These are phyloP conservation scores for Tylopilus plumbeoviolaceoides DNA, from an alignment of 768 basidiomycete species.

Conservation along the genomic window DNA sequence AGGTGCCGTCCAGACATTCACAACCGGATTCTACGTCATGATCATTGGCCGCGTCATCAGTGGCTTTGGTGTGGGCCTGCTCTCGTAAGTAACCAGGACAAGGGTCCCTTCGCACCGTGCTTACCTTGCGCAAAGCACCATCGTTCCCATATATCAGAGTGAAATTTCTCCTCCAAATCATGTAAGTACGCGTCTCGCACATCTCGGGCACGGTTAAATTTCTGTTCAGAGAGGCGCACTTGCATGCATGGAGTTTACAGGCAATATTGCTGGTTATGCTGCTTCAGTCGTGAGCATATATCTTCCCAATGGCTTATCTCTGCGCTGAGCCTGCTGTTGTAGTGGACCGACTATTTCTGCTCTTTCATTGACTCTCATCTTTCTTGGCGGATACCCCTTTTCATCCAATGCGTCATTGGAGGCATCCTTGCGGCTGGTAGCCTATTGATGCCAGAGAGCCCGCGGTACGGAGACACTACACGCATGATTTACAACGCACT, in stretches of 20 bases:
- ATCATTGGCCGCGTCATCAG: conserved; percentile 76
- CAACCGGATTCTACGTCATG: conserved; percentile 76
- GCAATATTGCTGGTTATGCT: conserved; percentile 89
- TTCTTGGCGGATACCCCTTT: conserved; percentile 90
- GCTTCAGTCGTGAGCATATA: conserved; percentile 69
- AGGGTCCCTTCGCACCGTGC: background rate
- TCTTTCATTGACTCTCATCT: conserved; percentile 82
- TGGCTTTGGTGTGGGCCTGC: conserved; percentile 86
- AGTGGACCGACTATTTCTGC: conserved; percentile 95
- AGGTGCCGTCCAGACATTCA: conserved; percentile 82
- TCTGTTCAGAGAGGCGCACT: conserved; percentile 71
- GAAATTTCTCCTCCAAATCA: conserved; percentile 93
- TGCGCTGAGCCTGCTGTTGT: background rate
- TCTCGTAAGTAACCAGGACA: conserved; percentile 56
- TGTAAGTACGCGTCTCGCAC: conserved; percentile 38
- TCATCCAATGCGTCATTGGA: conserved; percentile 86
- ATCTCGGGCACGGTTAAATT: background rate
- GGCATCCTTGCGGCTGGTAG: conserved; percentile 73
- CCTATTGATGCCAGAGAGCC: conserved; percentile 85
- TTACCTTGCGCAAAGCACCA: conserved; percentile 53
- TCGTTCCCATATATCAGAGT: conserved; percentile 92
- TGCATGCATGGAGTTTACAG: conserved; percentile 94
- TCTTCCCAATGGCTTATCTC: background rate
- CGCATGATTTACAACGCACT: background rate
- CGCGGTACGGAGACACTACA: conserved; percentile 46